Percentiles rank a stretch among this genome's conserved stretches.
Conservation (phyloP, 257 asterid genomes). For the Salvia rosmarinus region DNA sequence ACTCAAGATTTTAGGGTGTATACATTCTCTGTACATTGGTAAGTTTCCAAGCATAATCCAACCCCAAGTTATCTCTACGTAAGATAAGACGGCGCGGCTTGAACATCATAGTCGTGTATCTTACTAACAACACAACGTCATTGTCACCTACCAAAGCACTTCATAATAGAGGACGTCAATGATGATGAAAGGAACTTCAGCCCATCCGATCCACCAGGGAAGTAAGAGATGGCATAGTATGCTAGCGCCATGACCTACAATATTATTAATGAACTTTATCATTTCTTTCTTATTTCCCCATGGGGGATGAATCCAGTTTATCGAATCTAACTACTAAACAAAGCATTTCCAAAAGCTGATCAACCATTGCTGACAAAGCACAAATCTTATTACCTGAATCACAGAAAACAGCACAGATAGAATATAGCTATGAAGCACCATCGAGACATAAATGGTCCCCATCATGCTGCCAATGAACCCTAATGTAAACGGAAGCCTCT, state of each 20-base stretch:
- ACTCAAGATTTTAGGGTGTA: neutral
- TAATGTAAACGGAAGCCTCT: conserved; percentile 94
- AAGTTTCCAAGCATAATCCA: conserved; percentile 6
- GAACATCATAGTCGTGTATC: neutral
- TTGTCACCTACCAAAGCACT: conserved; percentile 79
- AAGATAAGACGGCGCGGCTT: neutral
- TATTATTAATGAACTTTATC: neutral
- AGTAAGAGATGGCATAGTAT: conserved; percentile 86
- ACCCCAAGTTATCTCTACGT: neutral
- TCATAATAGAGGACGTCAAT: conserved; percentile 63
- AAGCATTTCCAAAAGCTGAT: neutral
- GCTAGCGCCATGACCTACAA: conserved; percentile 81
- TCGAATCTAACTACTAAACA: neutral
- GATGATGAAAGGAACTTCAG: conserved; percentile 83
- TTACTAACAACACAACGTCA: conserved; percentile 10
- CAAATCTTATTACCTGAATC: conserved; percentile 65
- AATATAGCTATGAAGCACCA: conserved; percentile 95
- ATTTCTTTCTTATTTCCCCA: neutral
- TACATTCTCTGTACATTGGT: neutral
- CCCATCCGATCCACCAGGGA: conserved; percentile 96
- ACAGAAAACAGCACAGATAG: conserved; percentile 82
- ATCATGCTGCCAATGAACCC: conserved; percentile 90
- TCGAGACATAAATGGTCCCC: conserved; percentile 88
- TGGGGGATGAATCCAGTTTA: neutral
- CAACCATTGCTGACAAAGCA: conserved; percentile 13